Conservation (phyloP, 176 grass and related monocot genomes). For the Eremochloa ophiuroides region DNA sequence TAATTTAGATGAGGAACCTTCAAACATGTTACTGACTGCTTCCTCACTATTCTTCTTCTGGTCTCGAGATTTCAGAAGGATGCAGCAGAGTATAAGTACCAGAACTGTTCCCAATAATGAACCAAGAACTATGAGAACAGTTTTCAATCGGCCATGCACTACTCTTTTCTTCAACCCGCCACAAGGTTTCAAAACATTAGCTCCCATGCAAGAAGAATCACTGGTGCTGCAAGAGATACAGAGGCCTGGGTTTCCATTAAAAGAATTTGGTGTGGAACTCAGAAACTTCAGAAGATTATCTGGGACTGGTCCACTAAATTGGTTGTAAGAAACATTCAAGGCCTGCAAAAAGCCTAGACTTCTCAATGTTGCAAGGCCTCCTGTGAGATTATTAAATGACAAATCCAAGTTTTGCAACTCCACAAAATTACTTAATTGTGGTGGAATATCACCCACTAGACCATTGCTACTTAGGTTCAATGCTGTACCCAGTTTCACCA, state of each 20-base stretch:
- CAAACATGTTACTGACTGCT: slow-evolving; percentile 26
- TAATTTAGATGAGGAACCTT: slow-evolving; percentile 47
- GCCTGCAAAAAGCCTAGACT: slow-evolving; percentile 38
- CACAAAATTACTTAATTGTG: slow-evolving; percentile 38
- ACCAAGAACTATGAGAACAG: slow-evolving; percentile 47
- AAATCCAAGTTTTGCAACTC: slow-evolving; percentile 64
- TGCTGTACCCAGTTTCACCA: slow-evolving; percentile 40
- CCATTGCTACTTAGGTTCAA: slow-evolving; percentile 70
- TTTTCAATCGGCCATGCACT: slow-evolving; percentile 17
- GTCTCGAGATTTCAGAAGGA: slow-evolving; percentile 22
- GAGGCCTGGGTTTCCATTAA: slow-evolving; percentile 57
- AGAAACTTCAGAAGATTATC: slow-evolving; percentile 51
- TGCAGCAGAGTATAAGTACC: slow-evolving; percentile 29
- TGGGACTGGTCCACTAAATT: slow-evolving; percentile 53
- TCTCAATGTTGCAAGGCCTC: slow-evolving; percentile 39
- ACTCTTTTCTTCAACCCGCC: slow-evolving; percentile 14
- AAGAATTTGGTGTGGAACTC: slow-evolving; percentile 51
- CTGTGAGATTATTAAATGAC: slow-evolving; percentile 63
- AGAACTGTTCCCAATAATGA: slow-evolving; percentile 28
- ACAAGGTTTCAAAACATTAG: slow-evolving; percentile 40
- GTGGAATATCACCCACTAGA: slow-evolving; percentile 47
- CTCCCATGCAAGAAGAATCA: slow-evolving; percentile 32
- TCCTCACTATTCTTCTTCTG: neutral
- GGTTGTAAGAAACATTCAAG: slow-evolving; percentile 70
- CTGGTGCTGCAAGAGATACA: slow-evolving; percentile 46